phyloP scores from a whole-genome alignment of 345 rosid genomes.

The Murraya paniculata region DNA sequence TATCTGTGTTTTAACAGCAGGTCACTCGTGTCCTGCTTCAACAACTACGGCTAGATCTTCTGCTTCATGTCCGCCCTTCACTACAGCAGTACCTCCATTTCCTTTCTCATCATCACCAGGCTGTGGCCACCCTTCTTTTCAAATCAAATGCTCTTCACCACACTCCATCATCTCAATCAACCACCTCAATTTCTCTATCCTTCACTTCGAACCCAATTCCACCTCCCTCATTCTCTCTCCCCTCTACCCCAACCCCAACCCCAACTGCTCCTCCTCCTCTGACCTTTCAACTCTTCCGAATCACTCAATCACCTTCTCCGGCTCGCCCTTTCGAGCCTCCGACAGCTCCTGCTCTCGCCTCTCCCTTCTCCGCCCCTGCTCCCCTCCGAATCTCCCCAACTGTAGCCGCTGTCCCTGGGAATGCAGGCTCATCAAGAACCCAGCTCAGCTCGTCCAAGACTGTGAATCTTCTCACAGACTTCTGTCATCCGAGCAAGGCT shows the following conservation, averaged over 20 bases:
- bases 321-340: conserved; percentile 66
- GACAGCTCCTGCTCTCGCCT: conserved; percentile 81
- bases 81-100: conserved; percentile 44
- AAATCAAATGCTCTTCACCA: conserved; percentile 62
- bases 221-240: conserved; percentile 50
- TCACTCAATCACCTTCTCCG: conserved; percentile 55
- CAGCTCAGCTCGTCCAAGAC: conserved; percentile 53
- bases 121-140: conserved; percentile 82
- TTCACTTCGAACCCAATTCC: conserved; percentile 20
- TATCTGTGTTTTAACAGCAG: background rate
- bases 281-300: conserved; percentile 26
- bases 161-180: conserved; percentile 61
- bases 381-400: conserved; percentile 46
- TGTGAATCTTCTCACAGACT: conserved; percentile 48
- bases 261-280: conserved; percentile 21
- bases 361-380: conserved; percentile 57
- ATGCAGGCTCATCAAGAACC: conserved; percentile 54
- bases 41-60: background rate
- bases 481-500: conserved; percentile 49
- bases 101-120: conserved; percentile 77
- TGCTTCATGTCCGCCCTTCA: conserved; percentile 71
- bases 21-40: conserved; percentile 25
- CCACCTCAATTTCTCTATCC: conserved; percentile 47
- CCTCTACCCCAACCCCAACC: conserved; percentile 42
- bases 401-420: conserved; percentile 64